Percentiles rank a stretch among this genome's conserved stretches.
These are phyloP conservation scores for Neofusicoccum laricinum DNA, from an alignment of 2,329 filamentous ascomycete genomes.

Conservation along the genomic window DNA sequence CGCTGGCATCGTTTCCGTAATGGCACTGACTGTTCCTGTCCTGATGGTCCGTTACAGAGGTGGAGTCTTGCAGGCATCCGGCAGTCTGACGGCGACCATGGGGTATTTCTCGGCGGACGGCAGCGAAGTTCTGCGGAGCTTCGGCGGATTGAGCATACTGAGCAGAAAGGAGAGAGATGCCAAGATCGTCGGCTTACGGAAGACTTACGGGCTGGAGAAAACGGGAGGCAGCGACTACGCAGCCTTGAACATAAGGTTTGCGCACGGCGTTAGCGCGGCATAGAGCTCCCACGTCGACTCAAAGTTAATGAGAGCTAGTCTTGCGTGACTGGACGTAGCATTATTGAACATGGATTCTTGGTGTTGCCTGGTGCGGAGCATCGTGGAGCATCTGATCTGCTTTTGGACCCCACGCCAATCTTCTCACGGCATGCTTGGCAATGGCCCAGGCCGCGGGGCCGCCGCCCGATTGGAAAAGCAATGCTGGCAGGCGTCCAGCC, in stretches of 20 bases:
- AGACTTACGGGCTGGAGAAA: not conserved
- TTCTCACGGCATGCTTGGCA: not conserved
- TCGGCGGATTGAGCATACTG: not conserved
- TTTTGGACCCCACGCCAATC: conserved; percentile 1
- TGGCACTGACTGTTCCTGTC: no score
- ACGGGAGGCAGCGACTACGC: not conserved
- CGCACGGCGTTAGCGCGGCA: not conserved
- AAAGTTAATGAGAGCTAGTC: no score
- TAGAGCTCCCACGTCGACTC: not conserved
- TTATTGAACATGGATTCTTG: no score
- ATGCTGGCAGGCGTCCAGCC: not conserved
- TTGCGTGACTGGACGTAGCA: no score
- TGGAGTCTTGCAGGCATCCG: no score
- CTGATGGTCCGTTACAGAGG: no score
- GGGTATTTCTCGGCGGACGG: not conserved
- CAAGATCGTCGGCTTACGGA: not conserved
- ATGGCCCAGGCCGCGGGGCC: not conserved
- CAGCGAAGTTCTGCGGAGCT: not conserved
- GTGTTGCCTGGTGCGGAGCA: no score
- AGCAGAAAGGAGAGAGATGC: not conserved
- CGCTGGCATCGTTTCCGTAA: no score
- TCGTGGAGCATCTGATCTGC: not conserved
- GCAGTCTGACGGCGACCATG: no score
- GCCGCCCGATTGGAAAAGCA: not conserved
- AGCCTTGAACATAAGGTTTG: not conserved